These are phyloP conservation scores for Quercus tomentella DNA, from an alignment of 331 rosid genomes.

Conservation along the genomic window DNA sequence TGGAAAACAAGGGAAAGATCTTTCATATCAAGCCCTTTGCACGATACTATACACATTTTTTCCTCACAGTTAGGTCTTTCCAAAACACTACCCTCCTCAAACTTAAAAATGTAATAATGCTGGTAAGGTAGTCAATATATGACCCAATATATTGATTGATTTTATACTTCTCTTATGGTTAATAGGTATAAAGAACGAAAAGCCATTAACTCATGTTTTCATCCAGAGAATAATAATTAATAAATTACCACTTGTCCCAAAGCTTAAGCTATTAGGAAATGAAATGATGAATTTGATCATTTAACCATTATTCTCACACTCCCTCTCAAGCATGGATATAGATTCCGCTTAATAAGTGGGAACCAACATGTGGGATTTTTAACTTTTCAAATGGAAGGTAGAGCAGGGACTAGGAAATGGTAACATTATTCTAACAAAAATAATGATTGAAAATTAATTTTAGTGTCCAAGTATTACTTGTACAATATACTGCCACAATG, in stretches of 20 bases:
- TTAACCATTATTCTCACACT: too few species aligned
- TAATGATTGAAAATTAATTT: not conserved
- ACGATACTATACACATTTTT: not conserved
- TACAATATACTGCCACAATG: not conserved
- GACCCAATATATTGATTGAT: too few species aligned
- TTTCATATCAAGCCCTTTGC: constrained; percentile 4
- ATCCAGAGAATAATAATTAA: not conserved
- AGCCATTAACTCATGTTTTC: not conserved
- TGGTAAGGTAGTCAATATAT: not conserved
- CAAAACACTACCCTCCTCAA: not conserved
- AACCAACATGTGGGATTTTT: too few species aligned
- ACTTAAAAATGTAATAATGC: not conserved
- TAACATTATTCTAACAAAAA: not conserved
- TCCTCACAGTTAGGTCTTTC: not conserved
- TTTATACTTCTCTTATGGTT: not conserved
- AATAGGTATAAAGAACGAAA: not conserved
- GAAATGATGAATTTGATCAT: too few species aligned
- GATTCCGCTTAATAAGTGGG: too few species aligned
- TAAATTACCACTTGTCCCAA: too few species aligned
- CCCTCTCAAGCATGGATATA: too few species aligned
- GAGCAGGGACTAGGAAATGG: too few species aligned
- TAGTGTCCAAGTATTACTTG: not conserved
- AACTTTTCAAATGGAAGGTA: too few species aligned
- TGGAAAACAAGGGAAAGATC: constrained; percentile 18
- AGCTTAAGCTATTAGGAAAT: too few species aligned